phyloP scores from a whole-genome alignment of 2,329 filamentous ascomycete species.

The Dichotomopilus funicola region DNA sequence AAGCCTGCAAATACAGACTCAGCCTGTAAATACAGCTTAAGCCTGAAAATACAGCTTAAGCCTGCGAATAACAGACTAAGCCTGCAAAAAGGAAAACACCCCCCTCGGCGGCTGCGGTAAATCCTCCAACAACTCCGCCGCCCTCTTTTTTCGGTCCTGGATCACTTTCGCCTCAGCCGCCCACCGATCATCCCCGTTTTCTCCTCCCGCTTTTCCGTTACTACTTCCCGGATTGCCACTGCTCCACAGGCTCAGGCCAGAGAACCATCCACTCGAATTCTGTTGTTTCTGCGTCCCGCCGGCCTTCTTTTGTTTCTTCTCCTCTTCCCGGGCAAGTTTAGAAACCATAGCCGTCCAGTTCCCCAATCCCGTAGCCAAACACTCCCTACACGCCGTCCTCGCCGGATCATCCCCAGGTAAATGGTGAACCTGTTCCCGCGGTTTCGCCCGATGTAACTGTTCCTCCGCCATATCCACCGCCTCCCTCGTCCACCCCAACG shows the following conservation, averaged over 20 bases:
- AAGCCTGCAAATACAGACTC: background rate
- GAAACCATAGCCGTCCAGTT: constrained; percentile 82
- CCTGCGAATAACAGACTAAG: background rate
- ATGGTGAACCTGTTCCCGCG: constrained; percentile 27
- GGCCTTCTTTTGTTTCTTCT: constrained; percentile 26
- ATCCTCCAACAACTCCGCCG: constrained; percentile 47
- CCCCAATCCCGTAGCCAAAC: constrained; percentile 65
- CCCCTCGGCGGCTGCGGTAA: constrained; percentile 31
- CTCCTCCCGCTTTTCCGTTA: constrained; percentile 21
- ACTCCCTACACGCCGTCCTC: constrained; percentile 64
- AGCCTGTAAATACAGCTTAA: constrained; percentile 12
- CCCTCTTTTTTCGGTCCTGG: constrained; percentile 44
- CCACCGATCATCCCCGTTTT: constrained; percentile 35
- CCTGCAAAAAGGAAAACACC: constrained; percentile 15
- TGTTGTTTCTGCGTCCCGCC: background rate
- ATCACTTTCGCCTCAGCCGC: constrained; percentile 50
- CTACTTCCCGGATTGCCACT: too few relatives aligned
- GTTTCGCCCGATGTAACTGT: constrained; percentile 42
- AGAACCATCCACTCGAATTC: too few relatives aligned
- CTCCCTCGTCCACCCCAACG: constrained; percentile 83
- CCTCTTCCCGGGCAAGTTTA: constrained; percentile 51
- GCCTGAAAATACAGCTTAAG: too few relatives aligned
- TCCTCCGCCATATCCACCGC: constrained; percentile 75
- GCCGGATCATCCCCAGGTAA: constrained; percentile 31
- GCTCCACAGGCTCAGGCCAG: too few relatives aligned